Base-by-base conservation (phyloP, 2,329 filamentous ascomycete genomes). In the Teratosphaeria destructans region DNA sequence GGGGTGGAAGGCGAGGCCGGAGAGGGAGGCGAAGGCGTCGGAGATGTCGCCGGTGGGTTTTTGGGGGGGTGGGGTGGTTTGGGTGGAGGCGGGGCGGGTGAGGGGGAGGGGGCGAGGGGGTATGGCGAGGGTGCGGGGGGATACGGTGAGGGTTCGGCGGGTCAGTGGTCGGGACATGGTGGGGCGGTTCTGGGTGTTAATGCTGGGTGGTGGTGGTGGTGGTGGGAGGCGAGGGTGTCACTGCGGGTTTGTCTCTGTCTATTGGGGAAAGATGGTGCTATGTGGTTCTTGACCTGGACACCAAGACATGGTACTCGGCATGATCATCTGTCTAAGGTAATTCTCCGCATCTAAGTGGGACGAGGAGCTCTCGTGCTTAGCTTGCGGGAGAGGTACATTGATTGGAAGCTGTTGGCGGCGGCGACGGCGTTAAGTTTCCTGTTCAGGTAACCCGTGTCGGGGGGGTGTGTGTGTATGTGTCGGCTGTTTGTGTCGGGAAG, bases 11-110 rank as follows among this genome's bases (percentile, higher is more conserved):
- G 75, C 62, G 52, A 78, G 72, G 16, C 78, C 78, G 1, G 77
- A 79, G 2, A 80, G 73, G 3, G 76, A 79, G 5, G 73, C 77
- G 60, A 80, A 80, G 0, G 78, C 77, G 66, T 79, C 77, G 2
- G 77, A 79, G 27, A 80, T 80, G 55, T 80, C 77, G 52, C 78
- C 78, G 32, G 75, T 76, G 43, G 43, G 16, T 49, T 26, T 49
- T 49, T 49, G 43, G n/a, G 43, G 19, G 16, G 16, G n/a, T 10
- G 43, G 19, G 16, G 43, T 3, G n/a, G 43, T 5, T 8, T 23
- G 43, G 8, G 43, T 23, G n/a, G 43, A 49, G n/a, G 37, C 37
- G 6, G 37, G 3, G 37, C 37, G 37, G 37, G 37, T 6, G 6
- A 1, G 37, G 16, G 3, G 2, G n/a, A 49, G 43, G 5, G 19